These are phyloP conservation scores for Zoysia matrella DNA, from an alignment of 202 grass and related monocot genomes.

Conservation along the genomic window DNA sequence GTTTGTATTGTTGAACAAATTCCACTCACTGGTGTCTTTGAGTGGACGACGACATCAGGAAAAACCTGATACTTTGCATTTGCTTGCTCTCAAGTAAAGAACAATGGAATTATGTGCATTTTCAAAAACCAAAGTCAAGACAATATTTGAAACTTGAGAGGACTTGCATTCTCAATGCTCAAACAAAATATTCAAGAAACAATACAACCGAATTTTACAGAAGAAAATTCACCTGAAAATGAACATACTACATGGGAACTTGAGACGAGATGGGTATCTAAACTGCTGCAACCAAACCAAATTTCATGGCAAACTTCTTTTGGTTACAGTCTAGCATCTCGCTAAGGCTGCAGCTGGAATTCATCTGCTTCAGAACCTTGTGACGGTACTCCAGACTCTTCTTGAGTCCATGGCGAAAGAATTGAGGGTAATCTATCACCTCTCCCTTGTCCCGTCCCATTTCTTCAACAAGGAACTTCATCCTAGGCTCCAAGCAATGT, in stretches of 20 bases:
- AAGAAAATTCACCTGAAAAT: conserved; percentile 33
- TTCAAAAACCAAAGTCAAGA: conserved; percentile 6
- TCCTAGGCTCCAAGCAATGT: conserved; percentile 86
- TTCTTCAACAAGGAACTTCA: conserved; percentile 65
- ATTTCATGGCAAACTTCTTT: conserved; percentile 83
- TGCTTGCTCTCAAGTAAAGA: not conserved
- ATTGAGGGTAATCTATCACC: conserved; percentile 69
- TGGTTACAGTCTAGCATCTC: conserved; percentile 90
- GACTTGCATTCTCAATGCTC: conserved; percentile 32
- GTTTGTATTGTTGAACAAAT: conserved; percentile 22
- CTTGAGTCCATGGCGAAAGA: conserved; percentile 76
- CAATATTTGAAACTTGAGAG: conserved; percentile 10
- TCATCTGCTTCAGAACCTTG: conserved; percentile 78
- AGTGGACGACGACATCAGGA: not conserved
- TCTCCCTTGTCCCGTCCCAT: conserved; percentile 59
- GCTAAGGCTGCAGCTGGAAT: conserved; percentile 77
- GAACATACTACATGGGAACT: conserved; percentile 48
- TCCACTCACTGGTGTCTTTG: conserved; percentile 9
- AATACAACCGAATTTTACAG: conserved; percentile 37
- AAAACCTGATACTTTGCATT: conserved; percentile 38
- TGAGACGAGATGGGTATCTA: conserved; percentile 38
- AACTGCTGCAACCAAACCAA: conserved; percentile 56
- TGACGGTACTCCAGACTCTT: conserved; percentile 86
- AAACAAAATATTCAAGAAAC: conserved; percentile 34
- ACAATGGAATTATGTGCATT: not conserved